Evolutionary conservation across 192 early-diverging fungal genomes (phyloP).

Genomic region (Backusella mclennaniae): DNA sequence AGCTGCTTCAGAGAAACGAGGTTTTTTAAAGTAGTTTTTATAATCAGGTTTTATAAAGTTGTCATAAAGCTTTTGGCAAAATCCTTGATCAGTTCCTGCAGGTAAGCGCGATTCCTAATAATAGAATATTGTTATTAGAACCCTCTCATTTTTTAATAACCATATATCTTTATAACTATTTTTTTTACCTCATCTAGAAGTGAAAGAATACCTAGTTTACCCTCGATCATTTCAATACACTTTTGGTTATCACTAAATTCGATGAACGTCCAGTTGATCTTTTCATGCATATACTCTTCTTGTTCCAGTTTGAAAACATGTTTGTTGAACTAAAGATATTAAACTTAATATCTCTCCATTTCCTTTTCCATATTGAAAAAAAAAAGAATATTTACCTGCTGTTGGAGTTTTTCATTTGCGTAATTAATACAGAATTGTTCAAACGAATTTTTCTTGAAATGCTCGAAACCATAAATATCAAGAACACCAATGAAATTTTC

Average conservation of each 20-base stretch:
- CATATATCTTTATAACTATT: not conserved
- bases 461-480: conserved; percentile 99
- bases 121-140: not conserved
- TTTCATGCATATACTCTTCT: conserved; percentile 95
- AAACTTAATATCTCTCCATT: not conserved
- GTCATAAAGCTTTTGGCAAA: conserved; percentile 89
- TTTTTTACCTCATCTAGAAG: conserved; percentile 90
- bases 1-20: conserved; percentile 80
- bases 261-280: conserved; percentile 98
- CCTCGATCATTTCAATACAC: conserved; percentile 99
- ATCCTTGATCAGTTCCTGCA: conserved; percentile 79
- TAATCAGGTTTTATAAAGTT: conserved; percentile 65
- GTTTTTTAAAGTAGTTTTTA: conserved; percentile 86
- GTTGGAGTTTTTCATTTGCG: conserved; percentile 98
- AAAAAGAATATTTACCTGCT: conserved; percentile 44
- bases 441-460: conserved; percentile 99
- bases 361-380: not conserved
- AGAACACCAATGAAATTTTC: conserved; percentile 93
- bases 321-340: conserved; percentile 75
- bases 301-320: conserved; percentile 99
- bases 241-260: conserved; percentile 99
- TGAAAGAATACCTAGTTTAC: conserved; percentile 89
- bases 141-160: not conserved
- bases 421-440: conserved; percentile 99
- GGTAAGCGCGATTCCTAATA: conserved; percentile 67